Conservation (phyloP, 345 rosid species). For the Gossypium thurberi region DNA sequence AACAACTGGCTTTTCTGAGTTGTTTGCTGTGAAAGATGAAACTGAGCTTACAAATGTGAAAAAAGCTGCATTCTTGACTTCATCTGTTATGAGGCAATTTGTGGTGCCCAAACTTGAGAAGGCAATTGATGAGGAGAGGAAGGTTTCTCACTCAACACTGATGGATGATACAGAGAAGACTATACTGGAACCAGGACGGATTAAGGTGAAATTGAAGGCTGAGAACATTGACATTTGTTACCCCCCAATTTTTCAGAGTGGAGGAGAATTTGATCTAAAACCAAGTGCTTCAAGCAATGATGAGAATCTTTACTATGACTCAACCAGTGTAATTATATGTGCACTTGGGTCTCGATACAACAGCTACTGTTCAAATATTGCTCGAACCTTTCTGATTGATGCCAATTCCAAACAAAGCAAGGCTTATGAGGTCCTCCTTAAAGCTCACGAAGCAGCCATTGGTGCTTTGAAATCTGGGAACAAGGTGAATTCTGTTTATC, state of each 20-base stretch:
- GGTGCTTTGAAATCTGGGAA: constrained; percentile 39
- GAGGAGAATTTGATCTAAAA: constrained; percentile 41
- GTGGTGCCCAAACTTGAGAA: constrained; percentile 52
- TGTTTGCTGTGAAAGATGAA: constrained; percentile 44
- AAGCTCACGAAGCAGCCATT: constrained; percentile 49
- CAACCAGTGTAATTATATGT: constrained; percentile 48
- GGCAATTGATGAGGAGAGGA: constrained; percentile 51
- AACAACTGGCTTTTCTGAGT: constrained; percentile 38
- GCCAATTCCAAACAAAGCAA: constrained; percentile 43
- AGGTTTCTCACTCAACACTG: constrained; percentile 39
- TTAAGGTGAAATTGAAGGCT: constrained; percentile 43
- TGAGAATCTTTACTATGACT: constrained; percentile 37
- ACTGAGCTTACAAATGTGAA: constrained; percentile 34
- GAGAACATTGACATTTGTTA: constrained; percentile 54
- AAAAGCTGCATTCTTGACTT: constrained; percentile 43
- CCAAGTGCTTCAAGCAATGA: constrained; percentile 52
- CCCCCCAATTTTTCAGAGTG: constrained; percentile 55
- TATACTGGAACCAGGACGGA: constrained; percentile 39
- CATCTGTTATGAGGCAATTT: constrained; percentile 35
- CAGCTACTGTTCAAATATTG: constrained; percentile 52
- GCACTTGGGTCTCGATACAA: constrained; percentile 44
- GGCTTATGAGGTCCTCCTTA: constrained; percentile 47
- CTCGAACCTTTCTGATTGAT: constrained; percentile 43
- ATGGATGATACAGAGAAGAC: constrained; percentile 50
- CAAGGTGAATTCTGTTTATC: constrained; percentile 33